Conservation (phyloP, 495 filamentous ascomycete species). For the Chaetomium tenue region DNA sequence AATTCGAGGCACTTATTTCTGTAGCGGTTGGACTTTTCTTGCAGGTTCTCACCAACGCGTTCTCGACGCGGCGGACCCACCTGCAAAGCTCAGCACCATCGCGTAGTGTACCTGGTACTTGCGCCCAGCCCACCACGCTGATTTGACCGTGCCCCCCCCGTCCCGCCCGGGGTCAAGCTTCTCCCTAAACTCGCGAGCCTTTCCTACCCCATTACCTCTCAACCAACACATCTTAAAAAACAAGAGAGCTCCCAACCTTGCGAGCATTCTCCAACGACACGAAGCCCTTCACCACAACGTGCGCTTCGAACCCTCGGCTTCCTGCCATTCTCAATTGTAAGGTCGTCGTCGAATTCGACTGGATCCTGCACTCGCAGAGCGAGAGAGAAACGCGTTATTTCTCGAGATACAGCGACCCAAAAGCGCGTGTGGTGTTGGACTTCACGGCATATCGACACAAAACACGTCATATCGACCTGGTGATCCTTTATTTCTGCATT, state of each 20-base stretch:
- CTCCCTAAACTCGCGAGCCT: constrained; percentile 22
- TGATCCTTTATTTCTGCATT: constrained; percentile 21
- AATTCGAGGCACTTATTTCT: not conserved
- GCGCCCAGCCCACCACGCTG: constrained; percentile 29
- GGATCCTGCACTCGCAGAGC: constrained; percentile 11
- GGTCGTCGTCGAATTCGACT: constrained; percentile 24
- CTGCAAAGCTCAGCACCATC: constrained; percentile 2
- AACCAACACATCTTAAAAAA: constrained; percentile 39
- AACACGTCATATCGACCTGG: constrained; percentile 18
- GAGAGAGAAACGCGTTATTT: constrained; percentile 28
- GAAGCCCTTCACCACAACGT: constrained; percentile 22
- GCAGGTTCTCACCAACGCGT: constrained; percentile 11
- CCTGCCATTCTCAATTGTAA: constrained; percentile 26
- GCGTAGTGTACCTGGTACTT: constrained; percentile 34
- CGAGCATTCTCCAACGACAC: constrained; percentile 28
- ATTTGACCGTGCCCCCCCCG: constrained; percentile 27
- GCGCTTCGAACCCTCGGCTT: constrained; percentile 22
- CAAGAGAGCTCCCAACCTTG: constrained; percentile 29
- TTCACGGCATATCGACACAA: constrained; percentile 18
- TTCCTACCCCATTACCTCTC: constrained; percentile 34
- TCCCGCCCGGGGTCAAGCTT: constrained; percentile 28
- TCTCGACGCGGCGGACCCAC: constrained; percentile 9
- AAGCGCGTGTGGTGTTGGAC: constrained; percentile 17
- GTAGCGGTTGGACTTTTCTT: not conserved
- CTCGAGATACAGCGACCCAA: constrained; percentile 14